These are phyloP conservation scores for Letharia lupina DNA, from an alignment of 495 filamentous ascomycete genomes.

Conservation along the genomic window DNA sequence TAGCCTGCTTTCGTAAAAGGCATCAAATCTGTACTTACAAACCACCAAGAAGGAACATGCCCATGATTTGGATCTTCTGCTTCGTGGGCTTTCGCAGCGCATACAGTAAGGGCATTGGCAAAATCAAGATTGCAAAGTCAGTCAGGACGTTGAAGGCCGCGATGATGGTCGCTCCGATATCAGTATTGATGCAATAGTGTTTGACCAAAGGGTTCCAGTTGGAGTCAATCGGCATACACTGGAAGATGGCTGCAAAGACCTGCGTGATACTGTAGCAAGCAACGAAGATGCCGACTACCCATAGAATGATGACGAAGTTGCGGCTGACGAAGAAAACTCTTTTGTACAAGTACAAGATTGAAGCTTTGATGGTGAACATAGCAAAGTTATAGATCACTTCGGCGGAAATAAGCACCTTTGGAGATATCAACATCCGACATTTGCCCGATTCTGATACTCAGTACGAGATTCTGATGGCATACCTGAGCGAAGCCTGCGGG, in stretches of 20 bases:
- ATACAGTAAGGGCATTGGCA: slow-evolving; percentile 28
- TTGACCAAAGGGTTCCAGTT: slow-evolving; percentile 6
- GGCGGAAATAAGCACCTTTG: slow-evolving; percentile 5
- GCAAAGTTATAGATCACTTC: slow-evolving; percentile 11
- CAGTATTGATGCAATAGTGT: slow-evolving; percentile 27
- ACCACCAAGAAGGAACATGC: slow-evolving; percentile 11
- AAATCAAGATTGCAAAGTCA: slow-evolving; percentile 29
- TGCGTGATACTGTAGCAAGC: slow-evolving; percentile 23
- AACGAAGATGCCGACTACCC: slow-evolving; percentile 30
- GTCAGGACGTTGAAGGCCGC: slow-evolving; percentile 27
- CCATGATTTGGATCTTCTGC: slow-evolving; percentile 24
- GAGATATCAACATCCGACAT: not conserved
- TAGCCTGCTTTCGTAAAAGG: not conserved
- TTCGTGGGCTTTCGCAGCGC: slow-evolving; percentile 26
- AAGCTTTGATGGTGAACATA: slow-evolving; percentile 22
- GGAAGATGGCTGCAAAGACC: slow-evolving; percentile 3
- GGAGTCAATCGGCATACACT: slow-evolving; percentile 8
- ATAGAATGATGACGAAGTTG: slow-evolving; percentile 29
- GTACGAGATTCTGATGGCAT: not conserved
- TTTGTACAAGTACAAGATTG: slow-evolving; percentile 32
- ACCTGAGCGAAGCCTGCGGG: slow-evolving; percentile 9
- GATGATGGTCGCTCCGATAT: slow-evolving; percentile 21
- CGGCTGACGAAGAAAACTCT: slow-evolving; percentile 31
- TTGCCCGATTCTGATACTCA: not conserved
- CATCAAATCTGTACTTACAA: not conserved